Base-by-base conservation (phyloP, 257 asterid genomes). In the Paulownia fortunei region DNA sequence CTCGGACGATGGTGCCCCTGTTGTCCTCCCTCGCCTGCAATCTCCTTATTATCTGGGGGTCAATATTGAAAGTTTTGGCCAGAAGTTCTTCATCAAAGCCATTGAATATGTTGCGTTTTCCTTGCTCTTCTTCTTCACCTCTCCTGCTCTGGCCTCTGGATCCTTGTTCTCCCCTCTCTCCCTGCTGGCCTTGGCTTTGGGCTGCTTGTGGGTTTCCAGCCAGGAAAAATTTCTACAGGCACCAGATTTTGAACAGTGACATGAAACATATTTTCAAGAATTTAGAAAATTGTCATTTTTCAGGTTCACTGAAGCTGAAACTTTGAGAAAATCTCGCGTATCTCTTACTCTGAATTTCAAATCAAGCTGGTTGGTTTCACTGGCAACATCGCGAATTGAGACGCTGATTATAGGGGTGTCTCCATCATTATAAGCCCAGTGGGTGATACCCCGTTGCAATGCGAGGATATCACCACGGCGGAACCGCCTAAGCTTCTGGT, bases 281-380 rank as follows among this genome's bases (percentile, higher is more conserved):
- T 11, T 8, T 3, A 16, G n/a, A 32, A 68, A 67, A 4, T 37
- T 64, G 4, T 44, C 11, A 7, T 2, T 2, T 44, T 5, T 11
- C 0, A 12, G 5, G n/a, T 2, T 16, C 18, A 16, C 5, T 47
- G 36, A 30, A 30, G 4, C 36, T 30, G 36, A 30, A 30, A 30
- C 10, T 3, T 11, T 47, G 16, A 10, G 0, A 0, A 11, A 47
- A 47, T 13, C 3, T 37, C 12, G 18, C 32, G 10, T 18, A 0
- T 19, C 1, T 16, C 73, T 72, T 76, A 88, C 94, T 63, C 92
- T 85, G 89, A 78, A 83, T n/a, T 87, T 72, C 52, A 51, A 72
- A 67, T 90, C 93, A 4, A 90, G 93, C 81, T 90, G 92, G 86
- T 90, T 88, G 56, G 27, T 54, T 6, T 86, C 87, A 19, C 74